Base-by-base conservation (phyloP, 2,329 filamentous ascomycete genomes). In the Madurella mycetomatis region DNA sequence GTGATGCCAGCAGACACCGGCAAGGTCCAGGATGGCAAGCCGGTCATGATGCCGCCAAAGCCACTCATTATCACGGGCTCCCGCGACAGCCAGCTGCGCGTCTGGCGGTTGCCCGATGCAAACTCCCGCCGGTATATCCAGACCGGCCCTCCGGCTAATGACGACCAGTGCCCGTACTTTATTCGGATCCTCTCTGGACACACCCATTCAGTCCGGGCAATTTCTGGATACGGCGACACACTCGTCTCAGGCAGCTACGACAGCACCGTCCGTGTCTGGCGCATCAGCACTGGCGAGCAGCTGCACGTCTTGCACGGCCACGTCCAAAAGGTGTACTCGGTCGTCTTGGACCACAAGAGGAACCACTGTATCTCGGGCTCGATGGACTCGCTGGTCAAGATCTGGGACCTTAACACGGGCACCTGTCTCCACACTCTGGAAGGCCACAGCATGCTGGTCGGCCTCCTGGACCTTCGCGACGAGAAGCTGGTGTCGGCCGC, bases 201-300 rank as follows among this genome's bases (percentile, higher is more conserved):
- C 67, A 84, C 84, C 34, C 92, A 97, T 71, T 97, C 92, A 1
- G 94, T 99, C 8, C 89, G 94, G 49, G 92, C 94, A 39, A 97
- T 99, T 64, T 92, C 94, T 44, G 94, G 94, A 7, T 85, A 97
- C 64, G 92, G 88, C 5, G 94, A 99, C 67, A 96, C 90, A 0
- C 79, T 99, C n/a, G 90, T 99, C 30, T 96, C 92, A 64, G 94
- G 94, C 18, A 97, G 92, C 62, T 99, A 99, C 69, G 94, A 99
- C 68, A 92, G 85, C 70, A 94, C 88, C 0, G 94, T 99, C 5
- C 85, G 92, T 37, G 92, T 99, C 1, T 99, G 94, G 94, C 92
- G 88, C 64, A 96, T 99, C 62, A 97, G 92, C 51, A 99, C 91
- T 0, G 94, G 94, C 47, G 92, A 97, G 66, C 83, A 87, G 8